Evolutionary conservation across 805 yeast genomes (phyloP).

Genomic region (Debaryomyces maramus): DNA sequence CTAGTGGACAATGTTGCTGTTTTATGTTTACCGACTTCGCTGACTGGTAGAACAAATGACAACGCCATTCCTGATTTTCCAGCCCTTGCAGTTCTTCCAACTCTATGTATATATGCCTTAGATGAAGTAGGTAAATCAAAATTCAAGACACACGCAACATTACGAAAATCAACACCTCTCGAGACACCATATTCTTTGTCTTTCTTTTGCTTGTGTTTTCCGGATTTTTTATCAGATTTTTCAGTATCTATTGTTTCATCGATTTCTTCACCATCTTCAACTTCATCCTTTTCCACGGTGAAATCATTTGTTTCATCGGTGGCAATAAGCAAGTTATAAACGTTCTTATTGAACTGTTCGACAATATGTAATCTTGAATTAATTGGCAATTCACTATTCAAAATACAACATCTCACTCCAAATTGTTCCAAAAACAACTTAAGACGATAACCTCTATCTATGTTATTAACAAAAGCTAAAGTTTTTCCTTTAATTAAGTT

Average conservation of each 20-base stretch:
- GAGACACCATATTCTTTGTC: conserved; percentile 91
- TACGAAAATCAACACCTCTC: conserved; percentile 94
- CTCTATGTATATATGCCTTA: conserved; percentile 85
- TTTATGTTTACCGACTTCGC: conserved; percentile 87
- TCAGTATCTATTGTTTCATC: conserved; percentile 8
- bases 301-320: conserved; percentile 83
- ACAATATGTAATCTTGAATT: conserved; percentile 93
- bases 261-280: conserved; percentile 35
- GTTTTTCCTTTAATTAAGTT: conserved; percentile 88
- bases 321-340: conserved; percentile 84
- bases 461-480: conserved; percentile 84
- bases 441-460: conserved; percentile 92
- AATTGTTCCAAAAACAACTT: conserved; percentile 91
- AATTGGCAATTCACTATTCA: conserved; percentile 89
- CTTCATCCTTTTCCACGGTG: conserved; percentile 51
- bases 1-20: conserved; percentile 70
- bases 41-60: conserved; percentile 83
- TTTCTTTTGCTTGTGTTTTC: conserved; percentile 35
- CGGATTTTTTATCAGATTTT: conserved; percentile 14
- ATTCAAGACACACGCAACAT: conserved; percentile 94
- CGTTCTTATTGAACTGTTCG: conserved; percentile 89
- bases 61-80: conserved; percentile 94
- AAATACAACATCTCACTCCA: conserved; percentile 83
- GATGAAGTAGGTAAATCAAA: conserved; percentile 92
- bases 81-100: conserved; percentile 97